phyloP scores from a whole-genome alignment of 441 rosid genomes.

The Populus hybrid region DNA sequence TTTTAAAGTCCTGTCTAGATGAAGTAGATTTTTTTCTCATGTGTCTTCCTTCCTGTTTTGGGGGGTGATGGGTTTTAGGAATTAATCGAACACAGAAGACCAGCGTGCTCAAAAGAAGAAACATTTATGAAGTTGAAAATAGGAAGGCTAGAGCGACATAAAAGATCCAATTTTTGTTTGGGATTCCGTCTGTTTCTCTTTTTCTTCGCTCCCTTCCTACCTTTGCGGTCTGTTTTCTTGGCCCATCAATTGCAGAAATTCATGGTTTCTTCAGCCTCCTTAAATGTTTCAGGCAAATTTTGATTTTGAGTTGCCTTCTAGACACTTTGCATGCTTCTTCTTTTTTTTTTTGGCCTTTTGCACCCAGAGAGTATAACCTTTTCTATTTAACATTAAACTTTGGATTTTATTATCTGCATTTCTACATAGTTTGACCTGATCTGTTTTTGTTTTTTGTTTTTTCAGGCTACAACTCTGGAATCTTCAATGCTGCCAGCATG shows the following conservation, averaged over 20 bases:
- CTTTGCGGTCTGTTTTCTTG: background rate
- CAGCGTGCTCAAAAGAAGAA: conserved; percentile 24
- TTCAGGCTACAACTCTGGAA: conserved; percentile 55
- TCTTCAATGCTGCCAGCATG: conserved; percentile 48
- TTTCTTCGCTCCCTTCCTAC: background rate
- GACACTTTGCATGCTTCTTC: background rate
- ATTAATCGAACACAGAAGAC: conserved; percentile 21
- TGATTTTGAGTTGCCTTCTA: conserved; percentile 13
- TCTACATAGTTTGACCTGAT: background rate
- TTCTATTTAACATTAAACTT: background rate
- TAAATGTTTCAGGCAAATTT: conserved; percentile 29
- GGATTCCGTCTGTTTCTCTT: background rate
- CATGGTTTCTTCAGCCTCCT: conserved; percentile 18
- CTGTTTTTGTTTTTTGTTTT: conserved; percentile 2
- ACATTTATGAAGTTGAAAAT: too few relatives aligned
- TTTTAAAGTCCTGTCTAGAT: conserved; percentile 34
- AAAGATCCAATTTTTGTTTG: background rate
- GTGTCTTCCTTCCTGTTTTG: conserved; percentile 22
- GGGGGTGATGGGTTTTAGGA: conserved; percentile 16
- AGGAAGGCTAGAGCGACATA: too few relatives aligned
- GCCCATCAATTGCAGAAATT: conserved; percentile 8
- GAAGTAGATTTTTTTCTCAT: conserved; percentile 9
- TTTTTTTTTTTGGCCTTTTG: background rate
- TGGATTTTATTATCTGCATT: conserved; percentile 1
- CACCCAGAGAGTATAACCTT: background rate